Base-by-base conservation (phyloP, 108 stramenopile genomes). In the Cyclotella choctawhatcheeana region DNA sequence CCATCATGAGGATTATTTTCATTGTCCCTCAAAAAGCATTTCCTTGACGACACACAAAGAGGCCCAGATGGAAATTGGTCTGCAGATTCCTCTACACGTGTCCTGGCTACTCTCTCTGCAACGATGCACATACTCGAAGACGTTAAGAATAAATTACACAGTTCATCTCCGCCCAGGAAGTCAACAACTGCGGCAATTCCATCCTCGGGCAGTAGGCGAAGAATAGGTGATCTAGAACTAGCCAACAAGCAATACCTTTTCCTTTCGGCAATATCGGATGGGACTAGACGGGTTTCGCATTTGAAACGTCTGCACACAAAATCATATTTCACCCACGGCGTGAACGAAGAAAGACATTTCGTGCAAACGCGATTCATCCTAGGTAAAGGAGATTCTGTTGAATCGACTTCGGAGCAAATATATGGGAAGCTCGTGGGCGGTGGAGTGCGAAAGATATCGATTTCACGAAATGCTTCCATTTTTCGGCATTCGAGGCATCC, bases 141-240 rank as follows among this genome's bases (percentile, higher is more conserved):
- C 0, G 77, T 71, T 10, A 60, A 44, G 58, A 65, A 71, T 16
- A 77, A 37, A 22, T 47, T n/a, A 25, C 29, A 45, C 48, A 77
- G 43, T 33, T 77, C 77, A 6, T 55, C 50, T 0, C 58, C 64
- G 0, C 62, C 53, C 35, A 77, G 43, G 30, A 71, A 77, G 44
- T 77, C 77, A 7, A 77, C 77, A 55, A 77, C 55, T 5, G 56
- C 69, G 13, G 63, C 69, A 53, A 77, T 40, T 37, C 64, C 69
- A 59, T 77, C 77, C 50, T 77, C 77, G 31, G 77, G 77, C 8
- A 77, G 56, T 10, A 69, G 30, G 22, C 65, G 70, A n/a, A 77
- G 37, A 4, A 69, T 63, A 48, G 63, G 45, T 34, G 54, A 64
- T 12, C 37, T 33, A 35, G 63, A 65, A 26, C 55, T 25, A 44